phyloP scores from a whole-genome alignment of 139 green algal genomes.

The Tetradesmus lagerheimii region DNA sequence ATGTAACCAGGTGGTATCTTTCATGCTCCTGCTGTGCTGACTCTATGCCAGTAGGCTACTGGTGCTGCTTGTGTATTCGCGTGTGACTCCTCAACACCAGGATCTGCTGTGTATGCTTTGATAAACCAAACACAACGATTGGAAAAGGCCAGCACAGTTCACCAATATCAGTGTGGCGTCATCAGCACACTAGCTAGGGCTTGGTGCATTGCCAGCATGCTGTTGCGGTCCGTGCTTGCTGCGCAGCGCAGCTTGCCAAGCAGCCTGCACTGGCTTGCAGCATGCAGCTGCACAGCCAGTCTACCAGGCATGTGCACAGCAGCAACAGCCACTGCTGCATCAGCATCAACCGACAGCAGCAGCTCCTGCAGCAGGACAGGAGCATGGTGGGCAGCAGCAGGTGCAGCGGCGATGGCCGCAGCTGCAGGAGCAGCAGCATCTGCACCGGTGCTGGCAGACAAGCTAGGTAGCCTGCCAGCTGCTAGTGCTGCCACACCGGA shows the following conservation, averaged over 20 bases:
- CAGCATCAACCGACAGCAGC: not conserved
- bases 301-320: not conserved
- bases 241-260: not conserved
- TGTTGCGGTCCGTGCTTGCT: not conserved
- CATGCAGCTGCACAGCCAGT: not conserved
- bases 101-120: not conserved
- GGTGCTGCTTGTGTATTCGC: not conserved
- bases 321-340: constrained; percentile 8
- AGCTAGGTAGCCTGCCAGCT: not conserved
- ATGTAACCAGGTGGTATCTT: too few relatives aligned
- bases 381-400: constrained; percentile 8
- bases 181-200: not conserved
- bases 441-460: not conserved
- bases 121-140: not conserved
- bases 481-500: not conserved
- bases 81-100: not conserved
- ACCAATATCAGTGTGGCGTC: not conserved
- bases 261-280: not conserved
- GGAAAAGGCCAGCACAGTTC: not conserved
- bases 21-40: not conserved
- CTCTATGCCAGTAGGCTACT: too few relatives aligned
- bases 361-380: not conserved
- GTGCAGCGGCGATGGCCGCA: not conserved
- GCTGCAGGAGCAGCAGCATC: constrained; percentile 5
- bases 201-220: not conserved